These are phyloP conservation scores for Magnusiomyces ingens DNA, from an alignment of 1,139 yeast species.

Conservation along the genomic window DNA sequence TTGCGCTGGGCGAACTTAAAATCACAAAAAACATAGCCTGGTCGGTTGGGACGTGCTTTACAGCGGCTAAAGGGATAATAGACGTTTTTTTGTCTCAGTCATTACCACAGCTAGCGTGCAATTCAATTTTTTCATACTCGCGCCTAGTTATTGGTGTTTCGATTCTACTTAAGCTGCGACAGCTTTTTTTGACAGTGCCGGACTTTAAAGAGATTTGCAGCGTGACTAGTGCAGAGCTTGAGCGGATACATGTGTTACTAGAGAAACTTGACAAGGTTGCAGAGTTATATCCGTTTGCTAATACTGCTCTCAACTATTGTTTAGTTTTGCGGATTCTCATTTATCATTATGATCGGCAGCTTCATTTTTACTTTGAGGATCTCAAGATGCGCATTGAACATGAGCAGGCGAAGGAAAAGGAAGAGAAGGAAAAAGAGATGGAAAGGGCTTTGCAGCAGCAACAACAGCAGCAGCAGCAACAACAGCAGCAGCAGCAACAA, in stretches of 20 bases:
- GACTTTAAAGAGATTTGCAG: constrained; percentile 41
- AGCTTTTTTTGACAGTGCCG: constrained; percentile 49
- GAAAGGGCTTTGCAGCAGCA: neutral
- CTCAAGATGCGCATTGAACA: neutral
- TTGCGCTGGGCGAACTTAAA: constrained; percentile 22
- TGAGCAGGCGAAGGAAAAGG: neutral
- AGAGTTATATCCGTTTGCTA: constrained; percentile 24
- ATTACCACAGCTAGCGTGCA: constrained; percentile 36
- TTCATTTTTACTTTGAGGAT: constrained; percentile 9
- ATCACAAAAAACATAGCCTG: neutral
- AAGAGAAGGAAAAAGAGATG: neutral
- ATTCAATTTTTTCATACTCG: constrained; percentile 59
- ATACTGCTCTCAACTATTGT: constrained; percentile 23
- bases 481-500: constrained; percentile 14
- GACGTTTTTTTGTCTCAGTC: constrained; percentile 17
- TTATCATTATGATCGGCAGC: constrained; percentile 28
- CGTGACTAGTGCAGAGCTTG: constrained; percentile 42
- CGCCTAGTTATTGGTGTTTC: constrained; percentile 65
- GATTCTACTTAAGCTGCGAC: constrained; percentile 53
- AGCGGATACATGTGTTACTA: constrained; percentile 40
- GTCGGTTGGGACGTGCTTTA: constrained; percentile 22
- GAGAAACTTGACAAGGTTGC: constrained; percentile 24
- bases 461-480: constrained; percentile 10
- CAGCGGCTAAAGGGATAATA: constrained; percentile 21
- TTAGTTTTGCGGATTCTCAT: constrained; percentile 27